Conservation (phyloP, 73 alveolate species). For the Stentor roeselii region DNA sequence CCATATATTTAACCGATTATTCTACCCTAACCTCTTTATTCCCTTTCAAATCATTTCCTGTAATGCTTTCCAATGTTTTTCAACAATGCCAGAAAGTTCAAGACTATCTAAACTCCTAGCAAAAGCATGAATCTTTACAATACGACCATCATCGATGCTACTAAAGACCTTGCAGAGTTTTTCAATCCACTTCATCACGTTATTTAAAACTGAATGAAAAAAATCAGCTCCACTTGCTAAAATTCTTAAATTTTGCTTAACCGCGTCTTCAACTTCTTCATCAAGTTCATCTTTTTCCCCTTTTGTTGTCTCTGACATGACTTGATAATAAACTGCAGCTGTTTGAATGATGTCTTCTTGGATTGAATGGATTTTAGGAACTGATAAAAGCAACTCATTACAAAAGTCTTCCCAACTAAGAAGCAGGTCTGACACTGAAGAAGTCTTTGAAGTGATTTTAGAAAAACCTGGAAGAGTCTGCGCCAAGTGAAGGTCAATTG, state of each 20-base stretch:
- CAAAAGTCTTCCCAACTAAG: neutral
- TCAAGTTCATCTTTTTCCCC: neutral
- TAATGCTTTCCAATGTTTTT: neutral
- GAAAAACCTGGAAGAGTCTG: neutral
- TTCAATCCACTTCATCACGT: slow-evolving; percentile 10
- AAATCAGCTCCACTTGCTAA: slow-evolving; percentile 9
- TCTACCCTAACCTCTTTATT: too few relatives aligned
- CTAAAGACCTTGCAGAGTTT: neutral
- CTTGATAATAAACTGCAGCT: neutral
- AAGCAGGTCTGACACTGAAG: neutral
- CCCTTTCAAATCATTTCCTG: neutral
- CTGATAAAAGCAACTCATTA: neutral
- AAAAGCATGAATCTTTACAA: neutral
- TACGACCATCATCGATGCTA: neutral
- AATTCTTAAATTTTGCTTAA: neutral
- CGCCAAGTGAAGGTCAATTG: neutral
- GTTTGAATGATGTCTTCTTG: neutral
- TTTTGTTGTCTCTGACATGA: neutral
- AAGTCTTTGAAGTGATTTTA: neutral
- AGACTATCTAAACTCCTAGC: neutral
- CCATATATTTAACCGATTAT: neutral
- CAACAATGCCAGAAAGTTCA: neutral
- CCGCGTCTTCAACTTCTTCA: neutral
- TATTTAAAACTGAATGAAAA: neutral
- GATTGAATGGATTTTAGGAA: neutral